Conservation (phyloP, 2,329 filamentous ascomycete species). For the Blastomyces gilchristii region DNA sequence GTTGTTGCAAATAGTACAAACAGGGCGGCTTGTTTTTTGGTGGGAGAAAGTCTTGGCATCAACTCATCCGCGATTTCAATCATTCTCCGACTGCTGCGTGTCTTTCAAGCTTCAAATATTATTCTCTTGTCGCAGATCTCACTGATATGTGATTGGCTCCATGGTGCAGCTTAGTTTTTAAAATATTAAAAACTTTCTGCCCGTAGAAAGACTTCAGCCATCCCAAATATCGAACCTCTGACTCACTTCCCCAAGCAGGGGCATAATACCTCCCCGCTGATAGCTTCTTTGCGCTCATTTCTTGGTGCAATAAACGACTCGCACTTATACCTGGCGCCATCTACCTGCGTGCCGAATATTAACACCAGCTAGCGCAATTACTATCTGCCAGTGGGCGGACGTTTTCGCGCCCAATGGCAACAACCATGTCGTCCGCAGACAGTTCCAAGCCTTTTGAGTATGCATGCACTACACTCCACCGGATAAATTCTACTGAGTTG, state of each 20-base stretch:
- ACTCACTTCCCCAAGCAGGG: background rate
- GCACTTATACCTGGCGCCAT: background rate
- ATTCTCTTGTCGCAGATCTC: background rate
- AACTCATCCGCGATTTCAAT: background rate
- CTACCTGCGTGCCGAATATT: background rate
- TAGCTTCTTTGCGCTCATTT: background rate
- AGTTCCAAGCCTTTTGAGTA: slow-evolving; percentile 19
- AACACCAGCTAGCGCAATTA: background rate
- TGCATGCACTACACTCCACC: background rate
- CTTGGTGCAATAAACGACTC: background rate
- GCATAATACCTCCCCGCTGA: background rate
- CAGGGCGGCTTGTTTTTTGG: slow-evolving; percentile 13
- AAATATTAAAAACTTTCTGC: background rate
- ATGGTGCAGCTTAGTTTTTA: background rate
- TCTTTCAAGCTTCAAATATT: background rate
- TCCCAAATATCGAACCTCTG: background rate
- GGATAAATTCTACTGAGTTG: background rate
- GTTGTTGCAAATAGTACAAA: slow-evolving; percentile 22
- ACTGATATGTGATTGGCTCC: background rate
- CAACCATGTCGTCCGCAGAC: slow-evolving; percentile 18
- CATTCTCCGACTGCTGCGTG: background rate
- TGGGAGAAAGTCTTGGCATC: background rate
- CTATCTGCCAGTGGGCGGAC: slow-evolving; percentile 4
- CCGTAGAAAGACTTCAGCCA: background rate
- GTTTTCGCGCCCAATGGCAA: slow-evolving; percentile 21